Evolutionary conservation across 2,329 filamentous ascomycete species (phyloP).

Genomic region (Fusarium sulawesiense): DNA sequence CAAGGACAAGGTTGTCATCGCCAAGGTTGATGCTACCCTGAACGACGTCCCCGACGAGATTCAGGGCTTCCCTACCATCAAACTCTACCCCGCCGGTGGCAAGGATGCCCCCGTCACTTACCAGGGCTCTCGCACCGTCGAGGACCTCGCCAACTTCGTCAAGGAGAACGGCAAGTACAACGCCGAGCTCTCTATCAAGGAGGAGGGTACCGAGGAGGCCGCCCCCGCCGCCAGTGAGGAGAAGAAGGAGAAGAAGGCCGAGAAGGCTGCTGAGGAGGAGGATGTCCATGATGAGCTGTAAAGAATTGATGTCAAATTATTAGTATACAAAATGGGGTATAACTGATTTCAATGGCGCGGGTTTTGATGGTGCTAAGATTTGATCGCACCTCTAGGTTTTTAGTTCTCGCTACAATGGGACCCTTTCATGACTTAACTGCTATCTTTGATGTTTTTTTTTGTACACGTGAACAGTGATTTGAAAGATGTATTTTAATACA

Average conservation of each 20-base stretch:
- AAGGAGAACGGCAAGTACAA: conserved; percentile 94
- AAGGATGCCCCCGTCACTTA: conserved; percentile 90
- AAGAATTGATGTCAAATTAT: conserved; percentile 51
- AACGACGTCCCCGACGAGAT: conserved; percentile 99
- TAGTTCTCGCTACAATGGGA: conserved; percentile 46
- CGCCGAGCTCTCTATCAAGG: conserved; percentile 71
- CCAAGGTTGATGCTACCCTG: conserved; percentile 95
- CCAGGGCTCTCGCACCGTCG: conserved; percentile 85
- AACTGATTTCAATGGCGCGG: conserved; percentile 51
- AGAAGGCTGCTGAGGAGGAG: conserved; percentile 58
- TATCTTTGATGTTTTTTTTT: conserved; percentile 7
- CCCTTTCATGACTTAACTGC: conserved; percentile 40
- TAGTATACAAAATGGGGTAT: conserved; percentile 47
- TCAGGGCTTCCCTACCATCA: conserved; percentile 98
- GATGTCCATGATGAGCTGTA: conserved; percentile 81
- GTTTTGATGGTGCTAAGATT: conserved; percentile 47
- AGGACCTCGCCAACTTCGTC: conserved; percentile 93
- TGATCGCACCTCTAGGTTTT: conserved; percentile 43
- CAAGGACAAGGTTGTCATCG: conserved; percentile 87
- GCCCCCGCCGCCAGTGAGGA: conserved; percentile 65
- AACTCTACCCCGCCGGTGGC: conserved; percentile 91
- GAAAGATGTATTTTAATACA: neutral
- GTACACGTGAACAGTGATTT: neutral
- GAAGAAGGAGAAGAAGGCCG: conserved; percentile 57
- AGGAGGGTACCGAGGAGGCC: conserved; percentile 66